phyloP scores from a whole-genome alignment of 2,329 filamentous ascomycete species.

The Xylariaceae sp. region DNA sequence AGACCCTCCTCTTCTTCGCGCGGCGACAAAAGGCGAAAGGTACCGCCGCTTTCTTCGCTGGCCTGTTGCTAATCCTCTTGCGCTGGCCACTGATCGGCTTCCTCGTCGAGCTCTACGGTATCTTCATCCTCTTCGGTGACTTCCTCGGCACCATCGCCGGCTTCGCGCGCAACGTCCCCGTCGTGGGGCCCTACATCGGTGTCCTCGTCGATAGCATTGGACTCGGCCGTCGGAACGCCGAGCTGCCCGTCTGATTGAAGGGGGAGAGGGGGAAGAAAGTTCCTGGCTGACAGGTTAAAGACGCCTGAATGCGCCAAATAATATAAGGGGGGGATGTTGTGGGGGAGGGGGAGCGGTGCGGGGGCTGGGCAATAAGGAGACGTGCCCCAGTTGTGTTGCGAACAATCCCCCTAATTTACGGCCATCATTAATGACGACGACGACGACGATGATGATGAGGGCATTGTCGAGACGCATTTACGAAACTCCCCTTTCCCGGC shows the following conservation, averaged over 20 bases:
- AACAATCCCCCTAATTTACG: slow-evolving; percentile 3
- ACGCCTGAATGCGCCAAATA: not conserved
- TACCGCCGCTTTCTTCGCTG: slow-evolving; percentile 78
- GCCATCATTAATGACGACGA: slow-evolving; percentile 5
- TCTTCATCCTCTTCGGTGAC: slow-evolving; percentile 90
- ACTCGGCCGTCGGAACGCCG: slow-evolving; percentile 62
- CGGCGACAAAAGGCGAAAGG: slow-evolving; percentile 89
- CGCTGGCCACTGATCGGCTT: slow-evolving; percentile 92
- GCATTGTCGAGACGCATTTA: slow-evolving; percentile 10
- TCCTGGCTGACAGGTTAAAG: not conserved
- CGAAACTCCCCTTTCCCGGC: not conserved
- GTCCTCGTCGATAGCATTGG: slow-evolving; percentile 64
- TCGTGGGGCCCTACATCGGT: slow-evolving; percentile 83
- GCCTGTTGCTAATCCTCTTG: slow-evolving; percentile 78
- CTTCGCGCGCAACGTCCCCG: slow-evolving; percentile 77
- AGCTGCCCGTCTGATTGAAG: slow-evolving; percentile 62
- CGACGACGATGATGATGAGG: slow-evolving; percentile 4
- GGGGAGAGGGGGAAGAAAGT: not conserved
- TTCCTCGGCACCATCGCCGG: slow-evolving; percentile 89
- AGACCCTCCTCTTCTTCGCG: slow-evolving; percentile 91
- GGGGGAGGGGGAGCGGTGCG: not conserved
- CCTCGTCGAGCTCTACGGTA: slow-evolving; percentile 83
- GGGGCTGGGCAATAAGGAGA: no score
- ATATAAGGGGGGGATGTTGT: not conserved
- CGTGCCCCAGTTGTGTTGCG: no score